phyloP scores from a whole-genome alignment of 169 alveolate genomes.

The Eimeria mitis region DNA sequence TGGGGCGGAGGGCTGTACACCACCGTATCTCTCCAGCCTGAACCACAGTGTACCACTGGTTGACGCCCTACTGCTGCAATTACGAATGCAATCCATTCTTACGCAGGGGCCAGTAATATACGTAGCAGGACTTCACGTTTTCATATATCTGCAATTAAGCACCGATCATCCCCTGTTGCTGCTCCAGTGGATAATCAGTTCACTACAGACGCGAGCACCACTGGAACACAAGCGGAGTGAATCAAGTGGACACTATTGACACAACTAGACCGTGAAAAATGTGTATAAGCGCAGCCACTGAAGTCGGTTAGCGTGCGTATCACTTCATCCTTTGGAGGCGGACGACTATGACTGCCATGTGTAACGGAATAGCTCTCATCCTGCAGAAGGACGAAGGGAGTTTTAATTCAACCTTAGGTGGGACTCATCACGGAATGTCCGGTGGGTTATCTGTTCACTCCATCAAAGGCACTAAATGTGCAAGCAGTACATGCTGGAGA shows the following conservation, averaged over 20 bases:
- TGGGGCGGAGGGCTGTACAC: not conserved
- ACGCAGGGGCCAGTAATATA: not conserved
- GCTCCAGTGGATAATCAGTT: not conserved
- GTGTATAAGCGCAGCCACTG: not conserved
- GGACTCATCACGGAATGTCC: not conserved
- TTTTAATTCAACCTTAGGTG: not conserved
- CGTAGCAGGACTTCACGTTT: not conserved
- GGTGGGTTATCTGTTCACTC: not conserved
- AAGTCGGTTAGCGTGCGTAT: not conserved
- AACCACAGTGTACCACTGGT: slow-evolving; percentile 27
- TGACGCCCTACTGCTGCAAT: slow-evolving; percentile 24
- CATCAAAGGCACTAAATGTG: not conserved
- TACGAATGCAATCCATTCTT: not conserved
- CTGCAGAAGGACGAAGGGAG: not conserved
- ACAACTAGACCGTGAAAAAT: not conserved
- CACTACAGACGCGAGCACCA: not conserved
- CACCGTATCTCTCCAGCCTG: not conserved
- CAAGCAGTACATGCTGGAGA: not conserved
- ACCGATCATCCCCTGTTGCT: not conserved
- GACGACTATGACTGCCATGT: not conserved
- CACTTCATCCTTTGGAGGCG: not conserved
- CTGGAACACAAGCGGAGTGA: not conserved
- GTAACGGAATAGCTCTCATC: not conserved
- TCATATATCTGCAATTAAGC: not conserved
- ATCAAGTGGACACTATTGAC: not conserved